Base-by-base conservation (phyloP, 1,139 yeast species). In the Blastobotrys capitulatus region DNA sequence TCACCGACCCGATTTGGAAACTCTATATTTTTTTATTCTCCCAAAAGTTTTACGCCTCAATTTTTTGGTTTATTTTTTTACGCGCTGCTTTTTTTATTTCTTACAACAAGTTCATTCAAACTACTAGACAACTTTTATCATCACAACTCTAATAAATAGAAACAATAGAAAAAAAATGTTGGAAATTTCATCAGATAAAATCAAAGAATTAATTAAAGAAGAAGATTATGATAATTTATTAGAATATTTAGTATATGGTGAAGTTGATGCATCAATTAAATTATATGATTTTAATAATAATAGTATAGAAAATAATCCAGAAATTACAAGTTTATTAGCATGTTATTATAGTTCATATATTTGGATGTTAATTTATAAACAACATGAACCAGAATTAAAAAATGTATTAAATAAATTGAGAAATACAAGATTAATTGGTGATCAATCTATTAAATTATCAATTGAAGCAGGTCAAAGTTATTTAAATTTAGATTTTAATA, bases 301-400 rank as follows among this genome's bases (percentile, higher is more conserved):
- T 9, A 29, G n/a, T 6, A 26, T 7, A 7, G 2, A 6, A 29
- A 19, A 15, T 22, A 2, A 19, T 6, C 18, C 31, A 13, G 39
- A 42, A 29, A 29, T 12, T 13, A 29, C 6, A 6, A 4, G 9
- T 6, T 29, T 29, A 25, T 32, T 39, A n/a, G 32, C 31, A 4
- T 8, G 6, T 16, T 46, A 29, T 42, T 47, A 47, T 31, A 38
- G 40, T 3, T 34, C 26, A 18, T 47, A 22, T 37, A 6, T 47
- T 25, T 47, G 50, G 50, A 19, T n/a, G 1, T 25, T 47, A 44
- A 22, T 47, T 12, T 26, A n/a, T 9, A 15, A 47, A 12, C 15
- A 34, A 22, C 32, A 47, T 16, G 34, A 38, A 15, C 29, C 39
- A 8, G 50, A 47, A 26, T 32, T 47, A 6, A 20, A 20, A 6